Percentiles rank a stretch among this genome's conserved stretches.
phyloP scores from a whole-genome alignment of 371 early-diverging fungal genomes.

The Lichtheimia corymbifera region DNA sequence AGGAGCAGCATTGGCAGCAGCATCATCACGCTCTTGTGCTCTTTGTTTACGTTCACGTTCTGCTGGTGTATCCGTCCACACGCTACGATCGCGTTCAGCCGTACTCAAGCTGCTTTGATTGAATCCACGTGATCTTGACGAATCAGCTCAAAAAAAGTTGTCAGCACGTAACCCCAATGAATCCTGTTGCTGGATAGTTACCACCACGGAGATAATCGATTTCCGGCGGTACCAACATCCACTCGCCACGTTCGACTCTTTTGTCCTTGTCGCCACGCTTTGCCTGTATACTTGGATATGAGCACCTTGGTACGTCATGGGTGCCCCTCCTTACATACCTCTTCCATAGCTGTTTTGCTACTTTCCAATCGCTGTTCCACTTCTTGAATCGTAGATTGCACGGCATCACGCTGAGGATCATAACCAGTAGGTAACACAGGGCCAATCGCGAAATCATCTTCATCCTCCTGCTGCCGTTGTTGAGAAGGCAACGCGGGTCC shows the following conservation, averaged over 20 bases:
- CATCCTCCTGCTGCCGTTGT: constrained; percentile 10
- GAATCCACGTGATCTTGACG: constrained; percentile 34
- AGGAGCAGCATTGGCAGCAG: background rate
- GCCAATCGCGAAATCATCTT: constrained; percentile 56
- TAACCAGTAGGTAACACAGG: constrained; percentile 49
- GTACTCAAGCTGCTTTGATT: constrained; percentile 24
- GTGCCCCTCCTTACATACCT: constrained; percentile 13
- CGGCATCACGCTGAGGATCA: constrained; percentile 40
- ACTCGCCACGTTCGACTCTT: constrained; percentile 60
- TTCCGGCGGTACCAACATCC: constrained; percentile 74
- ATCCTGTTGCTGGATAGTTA: constrained; percentile 15
- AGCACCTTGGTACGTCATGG: background rate
- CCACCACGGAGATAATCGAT: constrained; percentile 52
- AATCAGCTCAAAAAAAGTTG: constrained; percentile 17
- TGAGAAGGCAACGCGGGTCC: constrained; percentile 48
- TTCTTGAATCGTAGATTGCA: constrained; percentile 31
- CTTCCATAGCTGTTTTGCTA: constrained; percentile 37
- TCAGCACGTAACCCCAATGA: background rate
- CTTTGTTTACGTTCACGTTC: constrained; percentile 44
- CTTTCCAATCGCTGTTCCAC: constrained; percentile 36
- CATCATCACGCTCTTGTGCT: constrained; percentile 9
- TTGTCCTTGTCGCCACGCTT: constrained; percentile 1
- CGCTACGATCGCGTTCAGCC: constrained; percentile 41
- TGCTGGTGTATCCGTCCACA: constrained; percentile 68
- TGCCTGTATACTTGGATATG: background rate